Evolutionary conservation across 192 early-diverging fungal species (phyloP).

Genomic region (Linnemannia exigua): DNA sequence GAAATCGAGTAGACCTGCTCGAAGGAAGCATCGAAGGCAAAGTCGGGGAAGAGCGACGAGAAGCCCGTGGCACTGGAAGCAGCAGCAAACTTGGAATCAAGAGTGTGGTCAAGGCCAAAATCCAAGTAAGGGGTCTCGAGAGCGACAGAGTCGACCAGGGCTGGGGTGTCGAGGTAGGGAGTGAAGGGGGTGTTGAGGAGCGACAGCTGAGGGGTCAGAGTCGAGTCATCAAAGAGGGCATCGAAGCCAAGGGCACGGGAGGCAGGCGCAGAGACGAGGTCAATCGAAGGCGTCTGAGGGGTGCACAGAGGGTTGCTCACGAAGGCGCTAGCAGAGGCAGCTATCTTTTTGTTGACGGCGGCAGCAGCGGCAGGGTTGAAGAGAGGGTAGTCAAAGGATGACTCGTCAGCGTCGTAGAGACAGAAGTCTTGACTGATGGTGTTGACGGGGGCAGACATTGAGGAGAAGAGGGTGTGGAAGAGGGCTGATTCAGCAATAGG

Average conservation of each 20-base stretch:
- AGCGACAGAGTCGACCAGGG: slow-evolving; percentile 22
- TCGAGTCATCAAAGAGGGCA: slow-evolving; percentile 35
- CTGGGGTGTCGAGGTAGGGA: slow-evolving; percentile 41
- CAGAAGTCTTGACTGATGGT: slow-evolving; percentile 56
- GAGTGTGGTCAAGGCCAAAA: slow-evolving; percentile 10
- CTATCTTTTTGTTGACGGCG: slow-evolving; percentile 18
- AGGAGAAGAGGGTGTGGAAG: slow-evolving; percentile 46
- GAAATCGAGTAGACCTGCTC: slow-evolving; percentile 20
- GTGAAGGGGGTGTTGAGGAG: slow-evolving; percentile 47
- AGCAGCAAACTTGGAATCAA: slow-evolving; percentile 17
- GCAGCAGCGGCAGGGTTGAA: slow-evolving; percentile 27
- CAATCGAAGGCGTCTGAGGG: slow-evolving; percentile 44
- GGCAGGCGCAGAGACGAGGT: slow-evolving; percentile 7
- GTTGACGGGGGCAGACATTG: slow-evolving; percentile 54
- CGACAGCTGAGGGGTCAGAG: slow-evolving; percentile 14
- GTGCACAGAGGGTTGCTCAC: slow-evolving; percentile 46
- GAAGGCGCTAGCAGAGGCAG: background rate
- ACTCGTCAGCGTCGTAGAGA: slow-evolving; percentile 49
- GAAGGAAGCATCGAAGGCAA: slow-evolving; percentile 29
- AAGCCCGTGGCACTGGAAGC: background rate
- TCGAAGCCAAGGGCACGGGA: slow-evolving; percentile 39
- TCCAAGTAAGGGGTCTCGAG: slow-evolving; percentile 28
- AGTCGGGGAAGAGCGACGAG: slow-evolving; percentile 36
- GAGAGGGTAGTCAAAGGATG: slow-evolving; percentile 47
- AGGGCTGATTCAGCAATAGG: slow-evolving; percentile 45